Conservation (phyloP, 768 basidiomycete species). For the Lepiota brunneoincarnata region DNA sequence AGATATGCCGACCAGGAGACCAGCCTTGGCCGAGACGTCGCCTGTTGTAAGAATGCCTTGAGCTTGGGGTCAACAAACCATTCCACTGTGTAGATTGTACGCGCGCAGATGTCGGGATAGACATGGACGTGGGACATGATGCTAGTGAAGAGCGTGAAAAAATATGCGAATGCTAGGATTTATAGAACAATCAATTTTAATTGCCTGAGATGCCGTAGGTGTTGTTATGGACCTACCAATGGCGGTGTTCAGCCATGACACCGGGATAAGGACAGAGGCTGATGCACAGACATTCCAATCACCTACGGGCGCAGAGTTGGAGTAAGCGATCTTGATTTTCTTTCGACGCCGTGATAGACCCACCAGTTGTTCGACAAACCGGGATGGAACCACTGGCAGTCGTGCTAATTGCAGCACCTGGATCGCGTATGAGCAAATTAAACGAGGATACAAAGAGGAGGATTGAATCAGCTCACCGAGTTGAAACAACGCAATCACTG, state of each 20-base stretch:
- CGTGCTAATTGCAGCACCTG: slow-evolving; percentile 48
- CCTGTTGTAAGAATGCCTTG: slow-evolving; percentile 6
- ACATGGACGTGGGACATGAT: slow-evolving; percentile 40
- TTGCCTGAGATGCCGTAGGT: neutral
- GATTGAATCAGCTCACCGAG: slow-evolving; percentile 36
- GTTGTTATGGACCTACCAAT: slow-evolving; percentile 33
- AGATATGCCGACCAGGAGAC: slow-evolving; percentile 16
- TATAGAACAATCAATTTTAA: slow-evolving; percentile 1
- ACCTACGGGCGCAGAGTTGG: slow-evolving; percentile 20
- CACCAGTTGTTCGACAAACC: slow-evolving; percentile 29
- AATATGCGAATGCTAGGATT: slow-evolving; percentile 42
- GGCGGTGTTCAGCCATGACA: slow-evolving; percentile 46
- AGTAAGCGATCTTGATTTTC: slow-evolving; percentile 9
- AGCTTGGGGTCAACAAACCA: slow-evolving; percentile 46
- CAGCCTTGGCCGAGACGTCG: neutral
- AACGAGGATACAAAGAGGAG: neutral
- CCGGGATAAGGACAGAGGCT: slow-evolving; percentile 41
- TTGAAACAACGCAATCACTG: slow-evolving; percentile 44
- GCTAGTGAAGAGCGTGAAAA: slow-evolving; percentile 48
- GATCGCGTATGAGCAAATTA: slow-evolving; percentile 1
- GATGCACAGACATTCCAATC: slow-evolving; percentile 47
- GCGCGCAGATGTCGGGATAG: slow-evolving; percentile 50
- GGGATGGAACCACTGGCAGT: slow-evolving; percentile 39
- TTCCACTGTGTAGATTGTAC: slow-evolving; percentile 46
- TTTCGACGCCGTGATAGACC: slow-evolving; percentile 14